Evolutionary conservation across 495 filamentous ascomycete species (phyloP).

Genomic region (Penicillium bialowiezense): DNA sequence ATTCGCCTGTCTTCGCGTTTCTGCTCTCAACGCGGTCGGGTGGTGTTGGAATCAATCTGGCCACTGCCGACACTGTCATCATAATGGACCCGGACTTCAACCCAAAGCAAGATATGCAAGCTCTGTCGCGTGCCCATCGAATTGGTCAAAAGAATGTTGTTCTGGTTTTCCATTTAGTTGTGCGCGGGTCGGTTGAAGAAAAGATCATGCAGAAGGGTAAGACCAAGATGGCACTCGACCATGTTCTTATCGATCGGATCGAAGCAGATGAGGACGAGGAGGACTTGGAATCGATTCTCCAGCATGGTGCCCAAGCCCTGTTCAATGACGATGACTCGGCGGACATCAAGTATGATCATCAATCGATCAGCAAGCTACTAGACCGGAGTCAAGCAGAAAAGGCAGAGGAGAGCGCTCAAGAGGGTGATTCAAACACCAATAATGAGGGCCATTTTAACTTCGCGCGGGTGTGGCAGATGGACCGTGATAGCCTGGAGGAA

Average conservation of each 20-base stretch:
- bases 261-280: conserved; percentile 71
- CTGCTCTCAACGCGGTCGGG: conserved; percentile 90
- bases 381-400: conserved; percentile 82
- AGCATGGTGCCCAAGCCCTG: conserved; percentile 80
- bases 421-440: conserved; percentile 55
- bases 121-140: conserved; percentile 86
- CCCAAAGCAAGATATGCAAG: conserved; percentile 96
- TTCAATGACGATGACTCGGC: conserved; percentile 69
- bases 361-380: conserved; percentile 80
- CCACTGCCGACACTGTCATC: conserved; percentile 96
- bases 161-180: conserved; percentile 90
- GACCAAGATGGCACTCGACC: conserved; percentile 91
- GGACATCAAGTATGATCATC: conserved; percentile 73
- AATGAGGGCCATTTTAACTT: conserved; percentile 67
- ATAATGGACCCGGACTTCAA: conserved; percentile 99
- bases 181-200: conserved; percentile 83
- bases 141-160: conserved; percentile 97
- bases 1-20: conserved; percentile 82
- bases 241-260: conserved; percentile 89
- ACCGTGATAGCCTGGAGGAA: conserved; percentile 61
- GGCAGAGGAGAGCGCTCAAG: conserved; percentile 52
- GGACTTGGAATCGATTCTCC: conserved; percentile 85
- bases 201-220: conserved; percentile 95
- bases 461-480: conserved; percentile 90
- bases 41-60: conserved; percentile 96